phyloP scores from a whole-genome alignment of 345 rosid species.

The Combretum micranthum region DNA sequence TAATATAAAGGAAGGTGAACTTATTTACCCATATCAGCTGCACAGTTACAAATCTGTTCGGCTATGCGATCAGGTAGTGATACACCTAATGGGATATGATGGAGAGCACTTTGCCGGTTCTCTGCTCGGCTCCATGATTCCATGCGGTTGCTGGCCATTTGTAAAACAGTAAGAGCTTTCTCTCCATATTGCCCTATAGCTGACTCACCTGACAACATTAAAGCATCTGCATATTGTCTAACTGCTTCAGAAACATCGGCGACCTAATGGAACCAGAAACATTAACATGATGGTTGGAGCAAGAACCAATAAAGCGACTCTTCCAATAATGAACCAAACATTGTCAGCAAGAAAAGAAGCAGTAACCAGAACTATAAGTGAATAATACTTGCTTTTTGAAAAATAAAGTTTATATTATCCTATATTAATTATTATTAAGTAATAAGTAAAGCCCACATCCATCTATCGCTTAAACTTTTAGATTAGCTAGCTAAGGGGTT shows the following conservation, averaged over 20 bases:
- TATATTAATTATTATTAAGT: too few species aligned
- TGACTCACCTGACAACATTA: conserved; percentile 75
- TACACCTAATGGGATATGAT: conserved; percentile 27
- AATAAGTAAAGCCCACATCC: too few species aligned
- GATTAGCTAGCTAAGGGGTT: too few species aligned
- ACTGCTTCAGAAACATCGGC: conserved; percentile 79
- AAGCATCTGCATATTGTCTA: conserved; percentile 58
- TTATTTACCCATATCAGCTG: conserved; percentile 56
- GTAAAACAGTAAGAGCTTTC: conserved; percentile 60
- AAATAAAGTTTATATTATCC: too few species aligned
- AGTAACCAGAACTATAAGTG: too few species aligned
- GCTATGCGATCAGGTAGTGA: conserved; percentile 48
- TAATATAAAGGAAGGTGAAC: not conserved
- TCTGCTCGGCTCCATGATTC: conserved; percentile 52
- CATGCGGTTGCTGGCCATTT: conserved; percentile 52
- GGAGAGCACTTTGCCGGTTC: conserved; percentile 22
- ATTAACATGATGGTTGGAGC: too few species aligned
- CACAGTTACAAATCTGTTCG: conserved; percentile 67
- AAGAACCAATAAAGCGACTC: too few species aligned
- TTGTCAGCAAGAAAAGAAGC: too few species aligned
- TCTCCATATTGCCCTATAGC: conserved; percentile 55
- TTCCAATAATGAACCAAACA: too few species aligned
- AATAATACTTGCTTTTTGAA: too few species aligned
- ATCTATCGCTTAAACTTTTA: too few species aligned
- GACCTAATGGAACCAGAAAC: conserved; percentile 26